Percentiles rank a stretch among this genome's conserved stretches.
phyloP scores from a whole-genome alignment of 768 basidiomycete genomes.

The Cyclocybe cylindracea region DNA sequence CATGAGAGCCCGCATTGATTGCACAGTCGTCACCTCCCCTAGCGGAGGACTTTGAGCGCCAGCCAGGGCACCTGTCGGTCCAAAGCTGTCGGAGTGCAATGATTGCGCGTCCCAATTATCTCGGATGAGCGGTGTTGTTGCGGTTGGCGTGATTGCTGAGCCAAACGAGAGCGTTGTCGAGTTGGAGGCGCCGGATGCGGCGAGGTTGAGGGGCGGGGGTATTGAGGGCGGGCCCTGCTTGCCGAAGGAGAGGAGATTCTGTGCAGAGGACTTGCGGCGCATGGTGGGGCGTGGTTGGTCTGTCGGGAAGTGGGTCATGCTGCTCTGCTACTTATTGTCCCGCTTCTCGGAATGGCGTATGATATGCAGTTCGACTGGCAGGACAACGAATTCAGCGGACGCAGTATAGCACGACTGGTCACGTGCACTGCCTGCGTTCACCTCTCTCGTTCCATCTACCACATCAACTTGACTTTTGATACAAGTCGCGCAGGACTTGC shows the following conservation, averaged over 20 bases:
- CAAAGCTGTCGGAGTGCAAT: slow-evolving; percentile 47
- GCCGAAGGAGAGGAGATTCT: slow-evolving; percentile 80
- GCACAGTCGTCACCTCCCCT: slow-evolving; percentile 69
- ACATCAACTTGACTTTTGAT: slow-evolving; percentile 74
- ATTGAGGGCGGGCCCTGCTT: slow-evolving; percentile 39
- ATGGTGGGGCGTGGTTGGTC: slow-evolving; percentile 55
- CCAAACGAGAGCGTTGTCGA: slow-evolving; percentile 39
- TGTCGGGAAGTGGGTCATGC: slow-evolving; percentile 41
- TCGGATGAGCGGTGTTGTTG: slow-evolving; percentile 42
- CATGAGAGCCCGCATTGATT: slow-evolving; percentile 76
- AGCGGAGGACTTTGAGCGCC: slow-evolving; percentile 46
- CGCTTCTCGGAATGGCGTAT: slow-evolving; percentile 4
- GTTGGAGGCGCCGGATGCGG: slow-evolving; percentile 33
- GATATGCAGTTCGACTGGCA: background rate
- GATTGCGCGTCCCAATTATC: slow-evolving; percentile 75
- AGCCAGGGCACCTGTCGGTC: slow-evolving; percentile 24
- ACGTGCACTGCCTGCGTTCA: slow-evolving; percentile 7
- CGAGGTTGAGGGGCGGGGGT: slow-evolving; percentile 33
- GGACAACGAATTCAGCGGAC: background rate
- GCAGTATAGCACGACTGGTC: slow-evolving; percentile 4
- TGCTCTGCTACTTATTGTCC: no score
- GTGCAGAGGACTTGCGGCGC: slow-evolving; percentile 85
- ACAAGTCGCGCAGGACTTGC: slow-evolving; percentile 52
- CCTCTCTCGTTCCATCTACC: slow-evolving; percentile 12
- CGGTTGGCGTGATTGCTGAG: slow-evolving; percentile 42